These are phyloP conservation scores for Diaporthe caulivora DNA, from an alignment of 2,329 filamentous ascomycete genomes.

Conservation along the genomic window DNA sequence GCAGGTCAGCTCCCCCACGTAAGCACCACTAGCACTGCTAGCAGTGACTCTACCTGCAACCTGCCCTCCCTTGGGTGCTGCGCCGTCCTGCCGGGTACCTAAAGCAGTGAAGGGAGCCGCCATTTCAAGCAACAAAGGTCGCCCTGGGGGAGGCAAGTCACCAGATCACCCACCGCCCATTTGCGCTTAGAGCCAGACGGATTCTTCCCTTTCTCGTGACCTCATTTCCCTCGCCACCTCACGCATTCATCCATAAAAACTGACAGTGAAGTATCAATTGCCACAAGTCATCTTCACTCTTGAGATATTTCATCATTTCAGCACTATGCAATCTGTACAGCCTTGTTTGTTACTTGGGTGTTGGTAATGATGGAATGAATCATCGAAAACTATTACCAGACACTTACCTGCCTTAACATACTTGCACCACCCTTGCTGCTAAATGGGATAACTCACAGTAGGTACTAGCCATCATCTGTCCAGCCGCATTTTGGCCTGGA, in stretches of 20 bases:
- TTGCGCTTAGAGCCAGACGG: not conserved
- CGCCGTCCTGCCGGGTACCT: not conserved
- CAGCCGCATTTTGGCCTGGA: not conserved
- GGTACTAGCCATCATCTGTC: not conserved
- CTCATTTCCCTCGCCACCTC: not conserved
- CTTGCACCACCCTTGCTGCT: not conserved
- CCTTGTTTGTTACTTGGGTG: not conserved
- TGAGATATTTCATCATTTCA: not conserved
- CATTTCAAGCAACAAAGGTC: constrained; percentile 3
- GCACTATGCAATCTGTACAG: no score
- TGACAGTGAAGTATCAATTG: not conserved
- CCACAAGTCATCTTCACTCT: not conserved
- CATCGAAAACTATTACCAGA: not conserved
- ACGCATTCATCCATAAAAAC: not conserved
- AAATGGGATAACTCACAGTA: not conserved
- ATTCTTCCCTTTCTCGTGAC: not conserved
- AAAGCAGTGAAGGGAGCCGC: not conserved
- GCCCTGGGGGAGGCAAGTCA: not conserved
- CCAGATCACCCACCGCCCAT: not conserved
- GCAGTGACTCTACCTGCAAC: not conserved
- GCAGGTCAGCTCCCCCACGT: constrained; percentile 16
- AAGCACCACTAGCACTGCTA: constrained; percentile 10
- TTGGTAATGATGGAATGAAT: not conserved
- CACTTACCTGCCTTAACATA: not conserved
- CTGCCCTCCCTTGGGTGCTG: constrained; percentile 2